Evolutionary conservation across 2,329 filamentous ascomycete species (phyloP).

Genomic region (Aspergillus tamarii): DNA sequence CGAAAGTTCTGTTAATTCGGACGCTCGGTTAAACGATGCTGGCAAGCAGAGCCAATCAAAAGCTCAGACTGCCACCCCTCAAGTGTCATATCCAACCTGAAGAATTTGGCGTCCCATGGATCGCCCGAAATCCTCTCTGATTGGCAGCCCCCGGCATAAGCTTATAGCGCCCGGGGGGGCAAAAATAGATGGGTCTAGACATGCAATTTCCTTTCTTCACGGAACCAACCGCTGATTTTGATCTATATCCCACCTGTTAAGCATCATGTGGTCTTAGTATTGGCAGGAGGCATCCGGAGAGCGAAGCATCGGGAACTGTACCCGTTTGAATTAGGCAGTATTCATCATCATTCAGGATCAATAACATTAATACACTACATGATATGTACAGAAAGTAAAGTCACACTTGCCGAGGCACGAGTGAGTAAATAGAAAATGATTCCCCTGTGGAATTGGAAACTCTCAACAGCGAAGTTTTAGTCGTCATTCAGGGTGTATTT

Average conservation of each 20-base stretch:
- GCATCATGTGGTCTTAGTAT: background rate
- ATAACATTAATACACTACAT: background rate
- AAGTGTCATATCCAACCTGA: background rate
- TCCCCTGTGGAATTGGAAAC: too few species aligned
- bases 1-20: background rate
- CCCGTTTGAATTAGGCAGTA: background rate
- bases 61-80: background rate
- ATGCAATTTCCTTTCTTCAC: background rate
- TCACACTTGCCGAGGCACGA: background rate
- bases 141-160: slow-evolving; percentile 1
- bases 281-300: background rate
- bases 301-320: background rate
- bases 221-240: background rate
- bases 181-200: background rate
- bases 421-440: background rate
- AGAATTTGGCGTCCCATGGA: background rate
- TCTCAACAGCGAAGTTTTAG: background rate
- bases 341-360: background rate
- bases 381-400: background rate
- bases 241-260: background rate
- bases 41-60: background rate
- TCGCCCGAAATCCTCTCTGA: background rate
- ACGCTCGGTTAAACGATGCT: background rate
- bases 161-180: background rate
- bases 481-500: slow-evolving; percentile 5